Base-by-base conservation (phyloP, 805 yeast genomes). In the Kodamaea sagamina region DNA sequence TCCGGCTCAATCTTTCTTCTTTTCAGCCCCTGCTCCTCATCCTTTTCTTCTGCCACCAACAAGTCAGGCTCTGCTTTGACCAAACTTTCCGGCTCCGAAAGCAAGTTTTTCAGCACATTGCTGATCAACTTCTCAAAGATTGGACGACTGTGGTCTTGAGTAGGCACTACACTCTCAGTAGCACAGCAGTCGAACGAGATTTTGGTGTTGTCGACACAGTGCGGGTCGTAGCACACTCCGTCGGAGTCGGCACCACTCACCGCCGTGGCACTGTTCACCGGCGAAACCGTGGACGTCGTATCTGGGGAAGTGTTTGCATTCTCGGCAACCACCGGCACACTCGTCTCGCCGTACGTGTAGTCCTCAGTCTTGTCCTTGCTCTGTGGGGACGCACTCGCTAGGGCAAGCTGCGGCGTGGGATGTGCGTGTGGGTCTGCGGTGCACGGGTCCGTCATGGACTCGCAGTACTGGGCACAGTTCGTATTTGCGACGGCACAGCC, bases 81-180 rank as follows among this genome's bases (percentile, higher is more conserved):
- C 16, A 28, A 13, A 11, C 17, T 22, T 18, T 41, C 44, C 16
- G 44, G 44, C 16, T 16, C 31, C 21, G 56, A 36, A 45, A 54
- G 38, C 22, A 63, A 43, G 43, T 59, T 63, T 25, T 53, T 54
- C 45, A 63, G 67, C 26, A 71, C 68, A 37, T 66, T 69, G 36
- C 54, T 61, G 31, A 71, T 65, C 46, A 71, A 58, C 40, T 62
- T 54, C 46, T 71, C 71, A 47, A 71, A 71, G n/a, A 71, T 53
- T 4, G 65, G 61, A 29, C 43, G n/a, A 4, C 32, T 32, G 6
- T 32, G 15, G 27, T 40, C 43, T 29, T 29, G 19, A 4, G 34
- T 29, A 3, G 34, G 34, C 4, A 29, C 17, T 4, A 29, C 19
- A 10, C 34, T 29, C 7, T 29, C 34, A 7, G n/a, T 12, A 17